Evolutionary conservation across 441 rosid genomes (phyloP), one percentile per base, ranked within the genome.

Genomic region (Syzygium syzygioides): DNA sequence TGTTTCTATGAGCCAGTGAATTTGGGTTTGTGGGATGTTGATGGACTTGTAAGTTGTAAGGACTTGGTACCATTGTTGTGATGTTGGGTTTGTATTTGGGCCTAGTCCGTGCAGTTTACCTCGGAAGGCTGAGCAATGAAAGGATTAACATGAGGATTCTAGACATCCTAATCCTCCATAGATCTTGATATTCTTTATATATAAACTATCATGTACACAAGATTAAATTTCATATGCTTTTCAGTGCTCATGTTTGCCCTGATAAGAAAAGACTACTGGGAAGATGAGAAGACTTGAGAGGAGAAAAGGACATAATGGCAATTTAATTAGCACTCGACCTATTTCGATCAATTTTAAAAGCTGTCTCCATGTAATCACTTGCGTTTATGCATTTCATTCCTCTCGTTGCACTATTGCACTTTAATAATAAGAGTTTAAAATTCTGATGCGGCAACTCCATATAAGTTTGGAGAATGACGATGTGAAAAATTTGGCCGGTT

Each of bases 401-500:
- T 60, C 32, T 60, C 9, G 28, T 60, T 28, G 66, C 1, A 0
- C 8, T 60, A n/a, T 5, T 13, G 28, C 66, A 59, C 32, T 28
- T 28, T 28, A 59, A 45, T 41, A 41, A 41, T 3, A 12, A 59
- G 66, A 3, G 32, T 60, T 60, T 28, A 60, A 28, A 60, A 28
- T 26, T 13, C 1, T 60, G 32, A 0, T 28, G 32, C 3, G 1
- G 66, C 32, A 60, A 60, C 0, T 28, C 66, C 0, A 60, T 60
- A 13, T 13, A 60, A 60, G 66, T 17, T 28, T 2, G 0, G 18
- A 12, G 32, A 7, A 60, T 28, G 32, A 13, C 11, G 17, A 13
- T 0, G 66, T 28, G 2, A 2, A 60, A 60, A 28, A 12, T 28
- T 0, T 45, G 9, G 48, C 9, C 9, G 2, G 48, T 1, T 8